phyloP scores from a whole-genome alignment of 768 basidiomycete species.

The Cystobasidium onofrii region DNA sequence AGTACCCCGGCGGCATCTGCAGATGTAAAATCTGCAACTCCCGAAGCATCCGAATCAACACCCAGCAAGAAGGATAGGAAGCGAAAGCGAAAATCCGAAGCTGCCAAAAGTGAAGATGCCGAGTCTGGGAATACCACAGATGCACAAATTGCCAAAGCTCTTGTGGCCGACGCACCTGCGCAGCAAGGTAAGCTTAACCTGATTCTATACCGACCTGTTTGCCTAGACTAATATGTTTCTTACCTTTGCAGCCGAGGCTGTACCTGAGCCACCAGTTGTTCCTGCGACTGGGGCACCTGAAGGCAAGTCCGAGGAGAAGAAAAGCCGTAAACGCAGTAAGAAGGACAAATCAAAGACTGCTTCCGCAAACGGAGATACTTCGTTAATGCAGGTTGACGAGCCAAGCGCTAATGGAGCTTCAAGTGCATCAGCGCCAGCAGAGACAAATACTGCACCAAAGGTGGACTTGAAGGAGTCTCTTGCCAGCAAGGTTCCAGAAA shows the following conservation, averaged over 20 bases:
- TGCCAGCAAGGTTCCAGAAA: not conserved
- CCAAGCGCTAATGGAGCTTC: not conserved
- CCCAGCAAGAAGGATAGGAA: conserved; percentile 2
- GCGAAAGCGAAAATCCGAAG: conserved; percentile 6
- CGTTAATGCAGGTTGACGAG: not conserved
- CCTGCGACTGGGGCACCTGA: not conserved
- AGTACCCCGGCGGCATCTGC: not conserved
- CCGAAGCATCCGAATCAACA: not conserved
- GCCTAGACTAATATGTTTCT: no score
- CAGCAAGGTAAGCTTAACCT: not conserved
- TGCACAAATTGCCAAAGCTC: not conserved
- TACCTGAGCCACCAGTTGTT: not conserved
- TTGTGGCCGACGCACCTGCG: not conserved
- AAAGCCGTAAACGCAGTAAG: conserved; percentile 1
- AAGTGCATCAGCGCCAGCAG: not conserved
- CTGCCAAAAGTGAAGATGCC: not conserved
- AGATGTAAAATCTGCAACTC: not conserved
- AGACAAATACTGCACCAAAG: not conserved
- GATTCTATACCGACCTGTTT: not conserved
- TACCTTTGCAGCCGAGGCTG: not conserved
- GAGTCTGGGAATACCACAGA: not conserved
- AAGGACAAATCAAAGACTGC: not conserved
- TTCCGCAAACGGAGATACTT: not conserved
- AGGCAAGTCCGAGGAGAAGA: not conserved
- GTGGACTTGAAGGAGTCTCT: not conserved